These are phyloP conservation scores for Globisporangium cederbergense DNA, from an alignment of 352 stramenopile genomes.

Conservation along the genomic window DNA sequence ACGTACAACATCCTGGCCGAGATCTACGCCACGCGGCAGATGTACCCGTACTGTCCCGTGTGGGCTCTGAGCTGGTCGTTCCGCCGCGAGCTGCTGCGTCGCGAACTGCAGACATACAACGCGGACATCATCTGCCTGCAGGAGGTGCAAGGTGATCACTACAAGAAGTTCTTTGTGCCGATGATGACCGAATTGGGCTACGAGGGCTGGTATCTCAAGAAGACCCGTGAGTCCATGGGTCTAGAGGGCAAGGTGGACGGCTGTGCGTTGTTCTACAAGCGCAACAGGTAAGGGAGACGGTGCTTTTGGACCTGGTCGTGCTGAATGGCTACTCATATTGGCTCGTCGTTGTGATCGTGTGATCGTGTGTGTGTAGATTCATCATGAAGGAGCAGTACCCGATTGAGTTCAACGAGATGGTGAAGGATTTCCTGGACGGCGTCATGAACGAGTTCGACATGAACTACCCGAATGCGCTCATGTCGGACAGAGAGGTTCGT, in stretches of 20 bases:
- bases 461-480: slow-evolving; percentile 61
- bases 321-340: neutral
- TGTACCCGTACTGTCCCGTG: slow-evolving; percentile 97
- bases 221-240: slow-evolving; percentile 97
- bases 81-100: slow-evolving; percentile 86
- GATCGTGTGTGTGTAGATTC: slow-evolving; percentile 31
- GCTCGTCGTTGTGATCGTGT: neutral
- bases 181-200: slow-evolving; percentile 95
- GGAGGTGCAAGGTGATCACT: slow-evolving; percentile 99
- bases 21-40: slow-evolving; percentile 88
- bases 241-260: slow-evolving; percentile 97
- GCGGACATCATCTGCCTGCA: slow-evolving; percentile 97
- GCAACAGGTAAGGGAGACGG: slow-evolving; percentile 63
- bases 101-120: slow-evolving; percentile 89
- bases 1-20: slow-evolving; percentile 92
- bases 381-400: slow-evolving; percentile 91
- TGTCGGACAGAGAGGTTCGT: slow-evolving; percentile 47
- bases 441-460: slow-evolving; percentile 79
- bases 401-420: slow-evolving; percentile 97
- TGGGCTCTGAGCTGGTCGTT: slow-evolving; percentile 98
- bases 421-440: slow-evolving; percentile 62
- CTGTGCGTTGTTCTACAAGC: slow-evolving; percentile 98
- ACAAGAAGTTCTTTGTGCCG: slow-evolving; percentile 95
- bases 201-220: slow-evolving; percentile 98
- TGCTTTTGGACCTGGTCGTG: neutral